Evolutionary conservation across 1,139 yeast species (phyloP), one percentile per base, ranked within the genome.

Genomic region (Yamadazyma diospyri): DNA sequence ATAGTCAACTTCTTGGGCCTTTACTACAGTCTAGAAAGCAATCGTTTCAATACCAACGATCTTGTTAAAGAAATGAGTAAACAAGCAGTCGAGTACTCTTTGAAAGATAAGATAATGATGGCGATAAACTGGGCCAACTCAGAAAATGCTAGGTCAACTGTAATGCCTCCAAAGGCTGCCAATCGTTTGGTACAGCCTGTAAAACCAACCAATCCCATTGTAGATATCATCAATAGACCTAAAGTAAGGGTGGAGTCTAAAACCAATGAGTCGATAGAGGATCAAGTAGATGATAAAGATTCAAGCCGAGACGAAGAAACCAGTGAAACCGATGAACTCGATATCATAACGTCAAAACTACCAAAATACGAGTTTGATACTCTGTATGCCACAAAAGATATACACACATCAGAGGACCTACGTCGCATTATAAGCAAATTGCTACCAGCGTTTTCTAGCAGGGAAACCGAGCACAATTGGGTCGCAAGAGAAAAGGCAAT

Each of bases 391-490:
- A 37, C 57, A 0, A 27, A 46, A 4, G 39, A 57, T 23, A 40
- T 58, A 3, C 23, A 30, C 2, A 40, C 38, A 27, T 32, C 42
- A 2, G 51, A 53, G 8, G 42, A 44, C 2, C 38, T 66, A 16
- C 36, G 43, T 23, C 37, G 35, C 10, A 37, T 43, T 5, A 33
- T 55, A 8, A 42, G 46, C 9, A 50, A 48, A 1, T 40, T 59
- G 23, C 16, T 40, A 1, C 55, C 61, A 1, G 55, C 56, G 11
- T 86, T 92, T 49, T 72, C 69, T n/a, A 81, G 80, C 2, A 87
- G 81, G 47, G 98, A 94, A 55, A 82, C 95, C 0, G 98, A 94
- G 51, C 71, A 70, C 40, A 92, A 92, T 51, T 92, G 99, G 99
- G 61, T 68, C 16, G 48, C 53, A 1, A 69, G 99, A 48, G 97